These are phyloP conservation scores for Nakazawaea molendinolei DNA, from an alignment of 805 yeast species.

Conservation along the genomic window DNA sequence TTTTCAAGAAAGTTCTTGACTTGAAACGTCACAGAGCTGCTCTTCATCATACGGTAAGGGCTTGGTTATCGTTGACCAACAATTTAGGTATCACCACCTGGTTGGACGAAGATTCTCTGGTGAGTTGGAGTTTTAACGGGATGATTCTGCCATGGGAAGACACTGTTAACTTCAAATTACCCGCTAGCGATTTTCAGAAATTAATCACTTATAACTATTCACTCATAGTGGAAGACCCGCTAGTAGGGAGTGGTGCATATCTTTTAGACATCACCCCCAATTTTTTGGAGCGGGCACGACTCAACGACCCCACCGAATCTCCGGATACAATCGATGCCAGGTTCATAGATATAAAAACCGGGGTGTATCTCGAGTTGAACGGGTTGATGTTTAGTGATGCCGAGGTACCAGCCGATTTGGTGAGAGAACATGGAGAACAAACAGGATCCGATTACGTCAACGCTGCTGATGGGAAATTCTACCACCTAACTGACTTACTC, in stretches of 20 bases:
- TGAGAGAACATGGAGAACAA: conserved; percentile 12
- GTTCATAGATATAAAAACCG: conserved; percentile 54
- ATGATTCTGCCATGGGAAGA: conserved; percentile 47
- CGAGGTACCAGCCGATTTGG: conserved; percentile 14
- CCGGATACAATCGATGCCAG: conserved; percentile 43
- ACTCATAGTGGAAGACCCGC: conserved; percentile 35
- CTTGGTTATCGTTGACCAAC: conserved; percentile 37
- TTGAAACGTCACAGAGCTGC: conserved; percentile 33
- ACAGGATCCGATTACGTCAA: conserved; percentile 22
- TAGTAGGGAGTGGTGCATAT: conserved; percentile 38
- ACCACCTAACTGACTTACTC: conserved; percentile 19
- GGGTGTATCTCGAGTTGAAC: conserved; percentile 51
- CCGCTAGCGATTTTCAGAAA: conserved; percentile 38
- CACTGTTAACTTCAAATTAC: conserved; percentile 42
- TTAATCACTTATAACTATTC: conserved; percentile 43
- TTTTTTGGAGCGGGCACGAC: conserved; percentile 39
- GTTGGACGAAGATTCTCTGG: conserved; percentile 41
- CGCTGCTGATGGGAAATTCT: conserved; percentile 28
- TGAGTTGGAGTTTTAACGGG: conserved; percentile 47
- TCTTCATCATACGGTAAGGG: conserved; percentile 37
- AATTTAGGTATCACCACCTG: conserved; percentile 37
- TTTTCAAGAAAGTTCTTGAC: conserved; percentile 38
- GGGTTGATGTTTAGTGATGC: conserved; percentile 32
- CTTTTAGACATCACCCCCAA: conserved; percentile 41
- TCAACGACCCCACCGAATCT: conserved; percentile 38